Base-by-base conservation (phyloP, 352 stramenopile genomes). In the Elongisporangium prolatum region DNA sequence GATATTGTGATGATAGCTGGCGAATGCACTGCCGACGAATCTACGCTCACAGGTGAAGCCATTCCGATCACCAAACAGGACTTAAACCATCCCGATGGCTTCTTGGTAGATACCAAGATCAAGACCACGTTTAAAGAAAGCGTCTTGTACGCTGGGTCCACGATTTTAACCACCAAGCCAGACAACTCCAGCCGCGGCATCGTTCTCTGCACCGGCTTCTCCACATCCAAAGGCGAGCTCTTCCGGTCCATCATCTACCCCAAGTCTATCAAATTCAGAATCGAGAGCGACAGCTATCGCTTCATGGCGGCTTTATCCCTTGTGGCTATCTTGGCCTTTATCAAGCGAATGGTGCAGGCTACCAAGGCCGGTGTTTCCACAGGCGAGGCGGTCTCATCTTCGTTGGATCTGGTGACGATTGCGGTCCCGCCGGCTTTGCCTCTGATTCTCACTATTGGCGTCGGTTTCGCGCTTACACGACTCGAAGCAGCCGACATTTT, bases 21-120 rank as follows among this genome's bases (percentile, higher is more conserved):
- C 10, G 75, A 89, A 51, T 93, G 84, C 28, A 85, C 76, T 22
- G 80, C 68, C 17, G 84, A 93, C 51, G 84, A 93, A 67, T 73
- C 84, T 1, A 88, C 80, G 47, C 72, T 93, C n/a, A 93, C 84
- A 14, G 84, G 84, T 0, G 84, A 93, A 57, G 79, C 82, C n/a
- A 85, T 93, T n/a, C 84, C 84, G 4, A 81, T 91, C 47, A 84
- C 72, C 6, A 91, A 93, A 54, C 75, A 88, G 57, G 54, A 59
- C 28, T 40, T 76, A 0, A 63, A 37, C 48, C 28, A 40, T 13
- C 28, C 28, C 28, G 28, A 40, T 9, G 44, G 37, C 1, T 62
- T 69, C 10, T 37, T 54, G 4, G 52, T 86, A 18, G 72, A 86
- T 48, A 28, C 60, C 0, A 60, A 62, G 0, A 59, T 85, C 49